A percentile compares a stretch with the other conserved stretches of the same genome.
Evolutionary conservation across 352 stramenopile genomes (phyloP).

Genomic region (Globisporangium viniferum): DNA sequence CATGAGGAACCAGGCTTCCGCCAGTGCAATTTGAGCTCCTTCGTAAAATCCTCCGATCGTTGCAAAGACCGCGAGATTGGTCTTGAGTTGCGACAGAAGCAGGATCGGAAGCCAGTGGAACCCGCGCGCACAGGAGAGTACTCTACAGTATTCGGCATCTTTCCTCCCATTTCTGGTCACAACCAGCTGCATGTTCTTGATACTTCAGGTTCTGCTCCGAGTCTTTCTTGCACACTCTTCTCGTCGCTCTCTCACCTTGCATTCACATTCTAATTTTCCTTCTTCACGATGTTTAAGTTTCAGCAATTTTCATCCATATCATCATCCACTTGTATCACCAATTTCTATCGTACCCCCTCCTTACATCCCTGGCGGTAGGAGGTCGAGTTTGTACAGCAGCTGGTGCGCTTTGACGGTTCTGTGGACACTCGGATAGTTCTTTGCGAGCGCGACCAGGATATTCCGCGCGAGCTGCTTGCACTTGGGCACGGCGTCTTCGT

Average conservation of each 20-base stretch:
- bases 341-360: too few species aligned
- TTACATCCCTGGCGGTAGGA: not conserved
- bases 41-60: constrained; percentile 23
- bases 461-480: not conserved
- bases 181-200: too few species aligned
- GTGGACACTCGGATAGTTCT: not conserved
- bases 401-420: not conserved
- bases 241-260: too few species aligned
- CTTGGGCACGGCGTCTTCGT: not conserved
- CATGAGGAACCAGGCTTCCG: constrained; percentile 28
- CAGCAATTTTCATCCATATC: too few species aligned
- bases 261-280: too few species aligned
- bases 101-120: constrained; percentile 21
- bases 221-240: too few species aligned
- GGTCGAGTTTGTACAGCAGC: not conserved
- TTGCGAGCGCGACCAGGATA: not conserved
- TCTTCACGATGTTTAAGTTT: too few species aligned
- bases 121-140: constrained; percentile 14
- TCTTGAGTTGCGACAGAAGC: constrained; percentile 18
- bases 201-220: too few species aligned
- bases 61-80: constrained; percentile 22
- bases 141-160: not conserved
- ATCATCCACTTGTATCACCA: too few species aligned
- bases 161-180: too few species aligned
- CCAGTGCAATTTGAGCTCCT: constrained; percentile 15